Evolutionary conservation across 306 rosid genomes (phyloP), one percentile per base, ranked within the genome.

Genomic region (Echinosophora koreensis): DNA sequence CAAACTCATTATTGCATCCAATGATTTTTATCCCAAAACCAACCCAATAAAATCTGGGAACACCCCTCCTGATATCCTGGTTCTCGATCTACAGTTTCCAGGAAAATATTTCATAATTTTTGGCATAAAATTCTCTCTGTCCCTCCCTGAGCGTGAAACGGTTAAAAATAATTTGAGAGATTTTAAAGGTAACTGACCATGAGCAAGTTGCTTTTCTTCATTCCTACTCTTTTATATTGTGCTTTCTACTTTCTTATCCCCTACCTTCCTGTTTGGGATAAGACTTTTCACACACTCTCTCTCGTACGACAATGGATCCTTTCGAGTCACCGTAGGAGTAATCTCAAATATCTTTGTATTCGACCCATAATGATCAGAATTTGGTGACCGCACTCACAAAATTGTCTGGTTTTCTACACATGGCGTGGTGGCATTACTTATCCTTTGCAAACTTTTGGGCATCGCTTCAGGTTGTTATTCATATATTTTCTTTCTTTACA

Each of bases 381-480:
- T 71, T 51, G 27, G 79, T 41, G 41, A 50, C 63, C 14, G 27
- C 46, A 44, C 62, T 60, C 59, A 30, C 11, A n/a, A 10, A 46
- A 60, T 62, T 67, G 42, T 13, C 60, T 46, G 7, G 15, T 27
- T 54, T 47, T 46, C n/a, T 17, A 52, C 42, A 4, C 71, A 81
- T 85, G 88, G 86, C 79, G 67, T 73, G 41, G 74, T 58, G 64
- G 32, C 63, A 57, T 35, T 72, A 61, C 0, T 54, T 81, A 5
- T 67, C 83, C 15, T 77, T 73, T 52, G 58, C 63, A 72, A 78
- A 37, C 39, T 41, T 78, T n/a, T 74, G 42, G 79, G 14, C 69
- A 0, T 37, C 16, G 35, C n/a, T 78, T 47, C 80, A 63, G 88
- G 88, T 85, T 77, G n/a, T n/a, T n/a, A 16, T 28, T 76, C 12